Evolutionary conservation across 371 early-diverging fungal species (phyloP).

Genomic region (Mortierella sp.): DNA sequence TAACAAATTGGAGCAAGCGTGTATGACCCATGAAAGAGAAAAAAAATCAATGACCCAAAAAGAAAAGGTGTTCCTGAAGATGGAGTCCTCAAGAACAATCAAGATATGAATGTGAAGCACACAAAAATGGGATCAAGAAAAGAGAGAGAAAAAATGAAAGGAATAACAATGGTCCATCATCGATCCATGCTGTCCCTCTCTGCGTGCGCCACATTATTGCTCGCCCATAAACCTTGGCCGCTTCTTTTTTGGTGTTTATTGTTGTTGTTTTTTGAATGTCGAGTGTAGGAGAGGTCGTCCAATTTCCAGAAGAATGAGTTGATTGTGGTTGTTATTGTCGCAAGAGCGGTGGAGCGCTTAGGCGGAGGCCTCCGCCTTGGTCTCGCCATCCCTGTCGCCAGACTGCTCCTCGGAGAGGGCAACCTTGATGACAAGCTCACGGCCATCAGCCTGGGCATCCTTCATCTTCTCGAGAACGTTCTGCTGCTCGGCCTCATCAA

Average conservation of each 20-base stretch:
- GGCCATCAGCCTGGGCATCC: conserved; percentile 75
- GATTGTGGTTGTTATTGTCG: not conserved
- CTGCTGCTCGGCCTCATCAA: conserved; percentile 82
- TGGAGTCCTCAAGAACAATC: not conserved
- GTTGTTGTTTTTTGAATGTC: not conserved
- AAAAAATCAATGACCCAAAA: not conserved
- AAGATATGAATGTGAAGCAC: not conserved
- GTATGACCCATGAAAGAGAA: not conserved
- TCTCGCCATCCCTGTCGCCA: conserved; percentile 16
- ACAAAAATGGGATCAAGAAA: not conserved
- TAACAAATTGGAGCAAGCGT: not conserved
- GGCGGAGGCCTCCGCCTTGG: conserved; percentile 11
- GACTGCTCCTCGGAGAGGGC: conserved; percentile 73
- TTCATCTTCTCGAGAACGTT: conserved; percentile 78
- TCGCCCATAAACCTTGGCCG: not conserved
- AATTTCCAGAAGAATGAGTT: not conserved
- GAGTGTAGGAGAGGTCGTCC: not conserved
- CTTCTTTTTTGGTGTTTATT: conserved; percentile 5
- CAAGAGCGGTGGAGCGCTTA: not conserved
- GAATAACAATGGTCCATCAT: too few species aligned
- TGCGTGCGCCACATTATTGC: too few species aligned
- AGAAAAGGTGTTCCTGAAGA: not conserved
- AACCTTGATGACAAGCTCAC: conserved; percentile 80
- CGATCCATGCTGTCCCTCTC: too few species aligned
- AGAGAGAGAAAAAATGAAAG: too few species aligned